These are phyloP conservation scores for Meyerozyma smithsonii DNA, from an alignment of 1,139 yeast species.

Conservation along the genomic window DNA sequence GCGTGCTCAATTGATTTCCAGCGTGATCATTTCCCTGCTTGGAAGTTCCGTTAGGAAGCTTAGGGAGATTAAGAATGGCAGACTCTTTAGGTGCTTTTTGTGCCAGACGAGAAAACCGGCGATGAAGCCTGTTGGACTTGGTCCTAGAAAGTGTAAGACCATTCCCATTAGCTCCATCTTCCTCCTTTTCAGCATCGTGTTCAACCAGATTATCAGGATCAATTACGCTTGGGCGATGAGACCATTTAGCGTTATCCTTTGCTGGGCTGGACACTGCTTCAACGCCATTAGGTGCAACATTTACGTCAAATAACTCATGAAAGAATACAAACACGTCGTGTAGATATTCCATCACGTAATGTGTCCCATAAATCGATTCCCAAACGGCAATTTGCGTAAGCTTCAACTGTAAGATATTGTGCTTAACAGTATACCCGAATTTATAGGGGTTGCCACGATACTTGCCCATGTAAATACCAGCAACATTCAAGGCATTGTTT, in stretches of 20 bases:
- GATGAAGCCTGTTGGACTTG: not conserved
- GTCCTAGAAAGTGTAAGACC: not conserved
- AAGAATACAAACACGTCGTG: conserved; percentile 64
- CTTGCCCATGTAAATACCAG: conserved; percentile 33
- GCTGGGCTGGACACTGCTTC: conserved; percentile 7
- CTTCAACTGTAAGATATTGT: conserved; percentile 64
- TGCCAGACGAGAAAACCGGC: not conserved
- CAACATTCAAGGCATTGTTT: conserved; percentile 40
- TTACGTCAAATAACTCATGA: conserved; percentile 47
- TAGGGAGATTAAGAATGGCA: too few relatives aligned
- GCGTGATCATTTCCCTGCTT: not conserved
- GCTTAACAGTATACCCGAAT: conserved; percentile 31
- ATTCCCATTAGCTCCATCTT: not conserved
- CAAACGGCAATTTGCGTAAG: conserved; percentile 70
- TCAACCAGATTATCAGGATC: conserved; percentile 22
- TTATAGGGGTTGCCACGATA: conserved; percentile 18
- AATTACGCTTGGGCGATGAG: conserved; percentile 45
- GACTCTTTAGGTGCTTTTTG: not conserved
- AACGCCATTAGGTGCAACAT: conserved; percentile 10
- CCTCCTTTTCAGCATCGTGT: conserved; percentile 1
- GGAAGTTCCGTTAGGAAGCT: not conserved
- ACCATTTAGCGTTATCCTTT: conserved; percentile 28
- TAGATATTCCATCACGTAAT: conserved; percentile 58
- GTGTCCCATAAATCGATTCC: conserved; percentile 59
- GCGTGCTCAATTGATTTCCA: not conserved